Conservation (phyloP, 148 eudicot species). For the Fagopyrum esculentum region DNA sequence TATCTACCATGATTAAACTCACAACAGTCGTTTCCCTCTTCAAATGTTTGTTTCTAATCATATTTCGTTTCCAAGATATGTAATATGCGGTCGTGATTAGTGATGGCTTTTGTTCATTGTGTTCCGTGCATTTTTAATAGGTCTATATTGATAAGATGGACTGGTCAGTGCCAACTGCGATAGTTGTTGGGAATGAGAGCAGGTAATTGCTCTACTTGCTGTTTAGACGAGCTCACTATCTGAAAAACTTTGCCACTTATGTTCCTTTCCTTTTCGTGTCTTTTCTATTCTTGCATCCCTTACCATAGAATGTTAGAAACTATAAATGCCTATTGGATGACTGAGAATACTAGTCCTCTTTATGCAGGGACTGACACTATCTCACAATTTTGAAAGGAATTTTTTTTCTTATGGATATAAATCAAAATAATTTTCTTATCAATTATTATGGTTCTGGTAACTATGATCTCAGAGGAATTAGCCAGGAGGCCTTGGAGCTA, state of each 20-base stretch:
- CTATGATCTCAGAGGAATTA: conserved; percentile 60
- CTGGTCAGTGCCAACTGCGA: conserved; percentile 94
- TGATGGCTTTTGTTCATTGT: not conserved
- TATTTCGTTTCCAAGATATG: not conserved
- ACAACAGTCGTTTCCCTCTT: not conserved
- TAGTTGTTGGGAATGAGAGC: conserved; percentile 88
- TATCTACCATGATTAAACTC: not conserved
- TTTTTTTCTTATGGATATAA: not conserved
- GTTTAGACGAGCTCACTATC: not conserved
- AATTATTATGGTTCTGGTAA: not conserved
- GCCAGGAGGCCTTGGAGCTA: conserved; percentile 67
- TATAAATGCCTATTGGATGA: not conserved
- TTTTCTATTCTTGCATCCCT: not conserved
- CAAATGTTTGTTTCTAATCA: not conserved
- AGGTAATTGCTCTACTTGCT: conserved; percentile 32
- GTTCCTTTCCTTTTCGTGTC: not conserved
- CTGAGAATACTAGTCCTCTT: not conserved
- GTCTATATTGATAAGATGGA: conserved; percentile 79
- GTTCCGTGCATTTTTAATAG: conserved; percentile 24
- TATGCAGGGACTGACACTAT: not conserved
- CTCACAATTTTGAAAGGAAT: not conserved
- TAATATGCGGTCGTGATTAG: not conserved
- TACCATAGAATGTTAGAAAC: not conserved
- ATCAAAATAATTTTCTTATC: not conserved
- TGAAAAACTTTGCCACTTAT: not conserved